phyloP scores from a whole-genome alignment of 257 asterid species.

The Avicennia marina region DNA sequence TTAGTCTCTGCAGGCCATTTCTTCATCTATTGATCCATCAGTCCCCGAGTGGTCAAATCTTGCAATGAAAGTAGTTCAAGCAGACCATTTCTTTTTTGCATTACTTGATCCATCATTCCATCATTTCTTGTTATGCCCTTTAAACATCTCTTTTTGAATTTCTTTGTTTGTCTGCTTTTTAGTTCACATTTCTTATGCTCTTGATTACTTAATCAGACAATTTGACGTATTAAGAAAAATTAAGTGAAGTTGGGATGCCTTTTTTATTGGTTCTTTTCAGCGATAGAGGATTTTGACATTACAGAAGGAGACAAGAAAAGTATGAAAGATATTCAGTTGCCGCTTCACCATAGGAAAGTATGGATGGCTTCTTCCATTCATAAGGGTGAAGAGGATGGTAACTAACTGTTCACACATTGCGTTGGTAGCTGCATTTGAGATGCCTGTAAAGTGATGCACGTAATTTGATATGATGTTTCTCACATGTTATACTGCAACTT shows the following conservation, averaged over 20 bases:
- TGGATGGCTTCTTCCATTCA: slow-evolving; percentile 98
- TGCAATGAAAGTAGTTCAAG: no score
- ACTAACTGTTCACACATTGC: slow-evolving; percentile 20
- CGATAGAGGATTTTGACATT: slow-evolving; percentile 36
- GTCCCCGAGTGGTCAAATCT: no score
- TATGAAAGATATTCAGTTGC: slow-evolving; percentile 44
- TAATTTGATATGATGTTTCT: slow-evolving; percentile 1
- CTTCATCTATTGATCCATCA: no score
- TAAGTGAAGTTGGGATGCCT: not conserved
- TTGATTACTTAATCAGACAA: slow-evolving; percentile 9
- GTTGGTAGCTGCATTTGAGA: slow-evolving; percentile 2
- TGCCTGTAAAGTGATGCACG: not conserved
- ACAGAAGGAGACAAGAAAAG: slow-evolving; percentile 32
- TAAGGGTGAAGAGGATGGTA: slow-evolving; percentile 82
- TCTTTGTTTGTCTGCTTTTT: not conserved
- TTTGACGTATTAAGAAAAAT: slow-evolving; percentile 4
- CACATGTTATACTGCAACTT: not conserved
- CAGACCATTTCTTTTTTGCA: no score
- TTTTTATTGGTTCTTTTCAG: slow-evolving; percentile 28
- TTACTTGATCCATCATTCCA: no score
- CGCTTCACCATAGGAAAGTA: slow-evolving; percentile 54
- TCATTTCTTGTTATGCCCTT: not conserved
- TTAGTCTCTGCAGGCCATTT: no score
- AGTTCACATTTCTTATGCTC: no score
- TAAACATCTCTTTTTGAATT: slow-evolving; percentile 3